Conservation (phyloP, 1,284 basidiomycete genomes). For the Cutaneotrichosporon arboriforme region DNA sequence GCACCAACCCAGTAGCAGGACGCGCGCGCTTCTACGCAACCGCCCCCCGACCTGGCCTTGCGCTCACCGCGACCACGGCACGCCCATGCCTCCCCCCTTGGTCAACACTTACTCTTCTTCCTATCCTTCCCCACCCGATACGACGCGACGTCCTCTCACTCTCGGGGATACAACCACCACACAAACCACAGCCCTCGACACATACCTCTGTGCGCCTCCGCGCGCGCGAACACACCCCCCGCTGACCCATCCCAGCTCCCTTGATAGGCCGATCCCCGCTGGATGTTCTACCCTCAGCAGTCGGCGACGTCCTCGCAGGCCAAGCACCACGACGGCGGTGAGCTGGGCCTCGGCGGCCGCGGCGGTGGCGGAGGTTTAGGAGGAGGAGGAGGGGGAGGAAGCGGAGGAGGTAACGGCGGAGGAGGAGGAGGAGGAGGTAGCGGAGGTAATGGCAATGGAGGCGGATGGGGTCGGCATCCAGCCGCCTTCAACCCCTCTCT, state of each 20-base stretch:
- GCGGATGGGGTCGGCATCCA: slow-evolving; percentile 21
- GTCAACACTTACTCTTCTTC: slow-evolving; percentile 4
- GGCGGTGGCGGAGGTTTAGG: slow-evolving; percentile 17
- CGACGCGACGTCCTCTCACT: slow-evolving; percentile 4
- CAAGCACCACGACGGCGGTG: slow-evolving; percentile 36
- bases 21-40: too few species aligned
- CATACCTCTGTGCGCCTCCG: slow-evolving; percentile 4
- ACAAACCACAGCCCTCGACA: too few species aligned
- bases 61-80: slow-evolving; percentile 7
- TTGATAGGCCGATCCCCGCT: slow-evolving; percentile 7
- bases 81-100: slow-evolving; percentile 23
- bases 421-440: slow-evolving; percentile 8
- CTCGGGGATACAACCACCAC: slow-evolving; percentile 9
- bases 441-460: slow-evolving; percentile 17
- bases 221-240: neutral
- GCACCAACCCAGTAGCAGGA: too few species aligned
- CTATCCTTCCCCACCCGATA: slow-evolving; percentile 6
- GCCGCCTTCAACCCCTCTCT: slow-evolving; percentile 20
- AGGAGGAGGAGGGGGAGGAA: slow-evolving; percentile 10
- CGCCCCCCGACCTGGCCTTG: too few species aligned
- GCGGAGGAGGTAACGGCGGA: slow-evolving; percentile 5
- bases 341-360: slow-evolving; percentile 17
- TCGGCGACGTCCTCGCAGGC: slow-evolving; percentile 26
- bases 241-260: neutral
- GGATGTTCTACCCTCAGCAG: slow-evolving; percentile 36